Conservation (phyloP, 345 rosid genomes). For the Eucalyptus urophylla region DNA sequence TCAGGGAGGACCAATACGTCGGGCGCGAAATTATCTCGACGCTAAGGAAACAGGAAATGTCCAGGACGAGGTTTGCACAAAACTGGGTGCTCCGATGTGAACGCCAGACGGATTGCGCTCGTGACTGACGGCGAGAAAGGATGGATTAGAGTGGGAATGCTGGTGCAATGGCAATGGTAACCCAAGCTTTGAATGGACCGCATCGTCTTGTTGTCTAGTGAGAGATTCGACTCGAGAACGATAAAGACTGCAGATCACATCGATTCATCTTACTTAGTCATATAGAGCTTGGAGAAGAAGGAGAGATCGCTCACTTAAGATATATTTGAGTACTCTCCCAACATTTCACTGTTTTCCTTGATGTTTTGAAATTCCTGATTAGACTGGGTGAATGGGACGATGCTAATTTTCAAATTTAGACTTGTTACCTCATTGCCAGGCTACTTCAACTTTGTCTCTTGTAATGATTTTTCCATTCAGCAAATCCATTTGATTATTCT, state of each 20-base stretch:
- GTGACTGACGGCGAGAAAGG: background rate
- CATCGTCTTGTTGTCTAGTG: background rate
- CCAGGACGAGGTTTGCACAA: background rate
- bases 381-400: too few species aligned
- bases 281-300: background rate
- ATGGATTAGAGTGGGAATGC: rapidly evolving
- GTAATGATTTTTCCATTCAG: too few species aligned
- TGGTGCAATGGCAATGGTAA: background rate
- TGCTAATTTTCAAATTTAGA: too few species aligned
- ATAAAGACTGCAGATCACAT: background rate
- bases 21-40: background rate
- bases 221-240: background rate
- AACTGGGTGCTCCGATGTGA: background rate
- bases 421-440: too few species aligned
- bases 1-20: background rate
- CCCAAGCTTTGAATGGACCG: background rate
- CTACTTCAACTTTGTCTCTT: too few species aligned
- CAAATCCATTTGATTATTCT: too few species aligned
- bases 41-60: background rate
- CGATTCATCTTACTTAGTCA: background rate
- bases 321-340: background rate
- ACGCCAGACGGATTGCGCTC: background rate
- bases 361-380: background rate
- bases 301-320: background rate
- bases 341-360: background rate